Base-by-base conservation (phyloP, 1,284 basidiomycete genomes). In the Retiboletus flavoniger region DNA sequence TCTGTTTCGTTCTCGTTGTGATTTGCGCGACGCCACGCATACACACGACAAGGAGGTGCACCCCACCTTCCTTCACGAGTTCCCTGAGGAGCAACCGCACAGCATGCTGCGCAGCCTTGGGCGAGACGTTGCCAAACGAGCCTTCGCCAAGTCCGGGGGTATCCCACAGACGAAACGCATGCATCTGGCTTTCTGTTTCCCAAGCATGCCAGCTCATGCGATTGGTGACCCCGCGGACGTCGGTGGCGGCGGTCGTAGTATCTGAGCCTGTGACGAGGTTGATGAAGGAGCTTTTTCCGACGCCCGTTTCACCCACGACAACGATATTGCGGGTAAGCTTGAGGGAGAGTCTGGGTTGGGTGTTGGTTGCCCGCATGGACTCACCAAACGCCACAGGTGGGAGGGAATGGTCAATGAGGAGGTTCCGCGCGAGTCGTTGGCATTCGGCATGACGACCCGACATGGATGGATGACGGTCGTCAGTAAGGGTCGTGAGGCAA, bases 1-100 rank as follows among this genome's bases (percentile, higher is more conserved):
- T 68, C 17, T 57, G 49, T 29, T 58, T 59, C 57, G 64, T 67
- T 39, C 55, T 56, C 35, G 42, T 57, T 11, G 64, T 70, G 39
- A 66, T 45, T 2, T 44, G 47, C 2, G 54, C 49, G 21, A 54
- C 38, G 16, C 65, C 65, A 3, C 68, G 67, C 56, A 68, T 65
- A 47, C 68, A 70, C 19, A 69, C 43, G 21, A 69, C 38, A 35
- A 68, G 57, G 43, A 71, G 66, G 47, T 69, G 66, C 6, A 71
- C 68, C 0, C 68, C 69, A 4, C 54, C 60, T 14, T 55, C 51
- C 26, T 62, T 60, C 42, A 21, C 26, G 36, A 71, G 55, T 16
- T 67, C 62, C 29, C 54, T 56, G 21, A 71, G 48, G n/a, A 67
- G 66, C 9, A 53, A 47, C 7, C 64, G 57, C 21, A 67, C 21